Base-by-base conservation (phyloP, 2,329 filamentous ascomycete genomes). In the Setomelanomma holmii region DNA sequence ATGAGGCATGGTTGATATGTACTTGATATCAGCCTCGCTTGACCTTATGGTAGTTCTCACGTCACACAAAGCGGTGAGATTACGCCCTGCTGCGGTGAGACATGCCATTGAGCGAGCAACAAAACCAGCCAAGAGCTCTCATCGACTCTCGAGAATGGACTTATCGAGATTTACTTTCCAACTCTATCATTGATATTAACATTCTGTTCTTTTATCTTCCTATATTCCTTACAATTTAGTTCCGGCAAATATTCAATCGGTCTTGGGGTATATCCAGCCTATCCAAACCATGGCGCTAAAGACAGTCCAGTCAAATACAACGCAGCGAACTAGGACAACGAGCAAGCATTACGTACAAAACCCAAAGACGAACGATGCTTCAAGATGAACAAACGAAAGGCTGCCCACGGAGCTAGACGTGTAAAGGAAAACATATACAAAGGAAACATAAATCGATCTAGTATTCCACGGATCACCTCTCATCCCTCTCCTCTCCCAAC, bases 301-400 rank as follows among this genome's bases (percentile, higher is more conserved):
- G 41, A 34, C 41, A 43, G 41, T 43, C 4, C 21, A 24, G 27
- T 12, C 7, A 6, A 40, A 19, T 27, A 17, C 14, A 39, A 39
- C 14, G 21, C 6, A 39, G 24, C 11, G 30, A 11, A 20, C n/a
- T n/a, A 14, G 22, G 14, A 24, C n/a, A n/a, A n/a, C n/a, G 45
- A 61, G 41, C 52, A 61, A 58, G 47, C 53, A 64, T 59, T 60
- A 61, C 41, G 42, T 58, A 56, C 55, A 49, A 56, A 33, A 11
- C n/a, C n/a, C n/a, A n/a, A n/a, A n/a, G n/a, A 39, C n/a, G 24
- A 21, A 38, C 40, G 27, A 42, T 35, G 24, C 24, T 30, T 30
- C 22, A 44, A 45, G 20, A 21, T n/a, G n/a, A n/a, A n/a, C n/a
- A 45, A 38, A 38, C 2, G 5, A 30, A 33, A 43, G 16, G 16